These are phyloP conservation scores for Backusella tuberculispora DNA, from an alignment of 192 early-diverging fungal genomes.

Conservation along the genomic window DNA sequence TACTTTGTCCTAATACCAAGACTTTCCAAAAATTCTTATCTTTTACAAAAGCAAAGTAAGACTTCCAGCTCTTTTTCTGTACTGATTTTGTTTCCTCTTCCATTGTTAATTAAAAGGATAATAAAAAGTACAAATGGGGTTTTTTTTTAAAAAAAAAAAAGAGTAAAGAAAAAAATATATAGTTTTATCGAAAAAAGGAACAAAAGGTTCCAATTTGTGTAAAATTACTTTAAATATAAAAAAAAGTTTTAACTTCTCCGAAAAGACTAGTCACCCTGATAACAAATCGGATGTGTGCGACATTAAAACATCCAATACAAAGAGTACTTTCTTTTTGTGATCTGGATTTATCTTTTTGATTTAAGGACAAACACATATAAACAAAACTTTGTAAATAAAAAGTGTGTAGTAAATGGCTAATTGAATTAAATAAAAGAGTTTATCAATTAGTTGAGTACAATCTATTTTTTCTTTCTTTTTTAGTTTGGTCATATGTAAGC, in stretches of 20 bases:
- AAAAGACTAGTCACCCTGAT: not conserved
- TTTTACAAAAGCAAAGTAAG: constrained; percentile 33
- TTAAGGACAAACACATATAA: too few relatives aligned
- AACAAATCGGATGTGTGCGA: not conserved
- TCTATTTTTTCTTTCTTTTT: too few relatives aligned
- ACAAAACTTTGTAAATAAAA: too few relatives aligned
- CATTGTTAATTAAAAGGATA: not conserved
- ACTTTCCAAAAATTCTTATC: constrained; percentile 37
- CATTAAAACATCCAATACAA: too few relatives aligned
- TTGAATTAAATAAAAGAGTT: too few relatives aligned
- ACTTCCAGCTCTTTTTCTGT: constrained; percentile 24
- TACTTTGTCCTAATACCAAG: constrained; percentile 41
- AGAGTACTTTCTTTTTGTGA: not conserved
- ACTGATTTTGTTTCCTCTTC: not conserved
- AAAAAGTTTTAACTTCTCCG: not conserved
- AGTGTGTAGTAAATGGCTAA: too few relatives aligned
- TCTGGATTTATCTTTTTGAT: not conserved
- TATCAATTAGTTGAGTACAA: too few relatives aligned
- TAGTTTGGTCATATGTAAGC: too few relatives aligned
- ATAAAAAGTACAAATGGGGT: not conserved
- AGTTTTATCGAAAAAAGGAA: constrained; percentile 1
- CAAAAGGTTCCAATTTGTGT: not conserved
- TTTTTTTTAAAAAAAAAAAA: constrained; percentile 1
- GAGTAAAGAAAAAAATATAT: not conserved
- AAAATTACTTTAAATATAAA: not conserved